These are phyloP conservation scores for Linnemannia hyalina DNA, from an alignment of 192 early-diverging fungal genomes.

Conservation along the genomic window DNA sequence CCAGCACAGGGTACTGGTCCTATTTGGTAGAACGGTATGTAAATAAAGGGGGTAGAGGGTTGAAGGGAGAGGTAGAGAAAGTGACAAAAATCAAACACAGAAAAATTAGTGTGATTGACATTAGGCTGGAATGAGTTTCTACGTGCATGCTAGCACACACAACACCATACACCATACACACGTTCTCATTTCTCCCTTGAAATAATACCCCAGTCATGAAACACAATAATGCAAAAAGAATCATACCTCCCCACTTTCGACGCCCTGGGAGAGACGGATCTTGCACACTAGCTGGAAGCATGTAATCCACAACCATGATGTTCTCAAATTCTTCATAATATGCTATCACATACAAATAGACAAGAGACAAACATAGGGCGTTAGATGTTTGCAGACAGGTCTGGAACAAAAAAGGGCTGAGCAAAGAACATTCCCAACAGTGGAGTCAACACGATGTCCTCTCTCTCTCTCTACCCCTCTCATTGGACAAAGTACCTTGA, in stretches of 20 bases:
- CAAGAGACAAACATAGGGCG: neutral
- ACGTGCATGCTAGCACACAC: neutral
- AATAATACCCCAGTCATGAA: neutral
- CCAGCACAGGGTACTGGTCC: slow-evolving; percentile 82
- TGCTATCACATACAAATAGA: slow-evolving; percentile 27
- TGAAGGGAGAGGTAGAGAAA: too few species aligned
- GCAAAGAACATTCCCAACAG: neutral
- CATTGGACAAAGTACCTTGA: slow-evolving; percentile 59
- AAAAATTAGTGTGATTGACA: neutral
- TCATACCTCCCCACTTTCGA: slow-evolving; percentile 48
- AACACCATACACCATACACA: neutral
- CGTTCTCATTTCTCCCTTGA: neutral
- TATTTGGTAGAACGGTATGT: slow-evolving; percentile 13
- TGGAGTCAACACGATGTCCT: too few species aligned
- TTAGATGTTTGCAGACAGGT: neutral
- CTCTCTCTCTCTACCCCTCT: neutral
- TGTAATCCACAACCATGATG: slow-evolving; percentile 51
- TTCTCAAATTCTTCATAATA: slow-evolving; percentile 50
- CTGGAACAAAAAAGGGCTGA: neutral
- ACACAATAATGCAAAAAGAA: neutral
- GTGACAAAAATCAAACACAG: slow-evolving; percentile 19
- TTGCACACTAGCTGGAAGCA: slow-evolving; percentile 55
- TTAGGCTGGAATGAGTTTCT: slow-evolving; percentile 7
- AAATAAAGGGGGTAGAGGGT: neutral
- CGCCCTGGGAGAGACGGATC: slow-evolving; percentile 38